Evolutionary conservation across 257 asterid species (phyloP).

Genomic region (Echium plantagineum): DNA sequence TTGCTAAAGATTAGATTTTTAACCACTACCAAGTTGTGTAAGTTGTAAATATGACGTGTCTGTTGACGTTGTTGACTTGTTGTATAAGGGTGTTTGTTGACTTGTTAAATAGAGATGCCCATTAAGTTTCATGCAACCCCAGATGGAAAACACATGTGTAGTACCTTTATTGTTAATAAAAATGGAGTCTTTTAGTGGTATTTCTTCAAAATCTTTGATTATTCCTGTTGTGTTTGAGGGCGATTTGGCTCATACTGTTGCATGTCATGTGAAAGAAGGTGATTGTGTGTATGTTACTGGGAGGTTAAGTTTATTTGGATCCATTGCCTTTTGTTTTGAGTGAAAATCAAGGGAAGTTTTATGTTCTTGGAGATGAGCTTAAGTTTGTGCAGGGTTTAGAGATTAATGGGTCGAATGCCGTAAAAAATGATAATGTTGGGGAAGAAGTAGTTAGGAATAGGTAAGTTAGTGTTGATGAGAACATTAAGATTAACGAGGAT

Average conservation of each 20-base stretch:
- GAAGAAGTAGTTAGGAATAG: not conserved
- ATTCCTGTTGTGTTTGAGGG: constrained; percentile 74
- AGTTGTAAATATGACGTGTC: too few species aligned
- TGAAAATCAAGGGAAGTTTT: constrained; percentile 38
- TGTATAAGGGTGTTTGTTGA: too few species aligned
- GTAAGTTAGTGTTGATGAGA: not conserved
- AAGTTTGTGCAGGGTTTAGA: constrained; percentile 53
- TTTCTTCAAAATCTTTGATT: constrained; percentile 8
- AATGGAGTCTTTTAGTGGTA: constrained; percentile 7
- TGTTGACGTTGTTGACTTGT: too few species aligned
- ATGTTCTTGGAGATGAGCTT: constrained; percentile 50
- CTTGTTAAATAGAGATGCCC: constrained; percentile 35
- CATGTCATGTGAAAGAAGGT: constrained; percentile 56
- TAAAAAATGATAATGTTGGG: constrained; percentile 1
- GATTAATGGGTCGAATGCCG: constrained; percentile 8
- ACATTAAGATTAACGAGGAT: too few species aligned
- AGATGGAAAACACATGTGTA: constrained; percentile 42
- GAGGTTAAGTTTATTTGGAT: constrained; percentile 44
- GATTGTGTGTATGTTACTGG: constrained; percentile 62
- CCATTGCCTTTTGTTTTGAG: constrained; percentile 23
- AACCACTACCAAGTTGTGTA: not conserved
- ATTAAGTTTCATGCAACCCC: constrained; percentile 38
- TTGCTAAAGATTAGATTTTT: not conserved
- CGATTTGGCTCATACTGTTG: constrained; percentile 55
- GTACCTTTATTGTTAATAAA: constrained; percentile 38